These are phyloP conservation scores for Coemansia sp. DNA, from an alignment of 192 early-diverging fungal genomes.

Conservation along the genomic window DNA sequence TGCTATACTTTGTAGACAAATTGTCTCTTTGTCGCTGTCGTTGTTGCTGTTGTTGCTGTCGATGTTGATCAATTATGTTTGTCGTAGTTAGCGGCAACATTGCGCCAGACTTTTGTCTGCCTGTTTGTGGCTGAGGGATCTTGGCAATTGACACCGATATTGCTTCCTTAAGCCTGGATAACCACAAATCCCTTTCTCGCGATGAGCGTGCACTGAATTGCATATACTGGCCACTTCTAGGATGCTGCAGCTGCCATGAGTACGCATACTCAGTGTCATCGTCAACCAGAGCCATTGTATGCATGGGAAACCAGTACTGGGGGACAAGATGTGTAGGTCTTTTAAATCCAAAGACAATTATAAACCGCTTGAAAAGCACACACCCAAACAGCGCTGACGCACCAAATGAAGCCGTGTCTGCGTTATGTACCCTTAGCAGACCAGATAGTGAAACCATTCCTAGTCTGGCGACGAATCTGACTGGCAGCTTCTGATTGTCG, in stretches of 20 bases:
- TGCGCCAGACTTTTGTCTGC: background rate
- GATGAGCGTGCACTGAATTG: constrained; percentile 59
- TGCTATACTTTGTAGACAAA: background rate
- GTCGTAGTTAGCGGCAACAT: background rate
- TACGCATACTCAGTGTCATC: constrained; percentile 16
- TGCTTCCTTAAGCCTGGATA: constrained; percentile 46
- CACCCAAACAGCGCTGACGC: constrained; percentile 53
- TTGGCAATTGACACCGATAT: constrained; percentile 34
- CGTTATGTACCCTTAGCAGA: constrained; percentile 21
- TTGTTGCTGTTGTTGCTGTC: background rate
- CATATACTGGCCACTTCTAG: constrained; percentile 50
- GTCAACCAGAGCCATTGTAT: constrained; percentile 61
- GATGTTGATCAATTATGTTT: background rate
- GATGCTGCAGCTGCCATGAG: constrained; percentile 43
- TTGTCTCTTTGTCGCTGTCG: background rate
- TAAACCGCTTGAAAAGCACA: constrained; percentile 61
- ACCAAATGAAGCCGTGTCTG: background rate
- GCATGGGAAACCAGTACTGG: constrained; percentile 69
- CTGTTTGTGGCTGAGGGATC: background rate
- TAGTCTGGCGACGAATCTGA: constrained; percentile 32
- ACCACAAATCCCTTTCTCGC: constrained; percentile 62
- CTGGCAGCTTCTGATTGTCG: constrained; percentile 42
- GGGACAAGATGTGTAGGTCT: constrained; percentile 56
- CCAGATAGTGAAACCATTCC: constrained; percentile 46
- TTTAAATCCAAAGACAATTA: constrained; percentile 61